These are phyloP conservation scores for Elaeis oleifera DNA, from an alignment of 202 grass and related monocot species.

Conservation along the genomic window DNA sequence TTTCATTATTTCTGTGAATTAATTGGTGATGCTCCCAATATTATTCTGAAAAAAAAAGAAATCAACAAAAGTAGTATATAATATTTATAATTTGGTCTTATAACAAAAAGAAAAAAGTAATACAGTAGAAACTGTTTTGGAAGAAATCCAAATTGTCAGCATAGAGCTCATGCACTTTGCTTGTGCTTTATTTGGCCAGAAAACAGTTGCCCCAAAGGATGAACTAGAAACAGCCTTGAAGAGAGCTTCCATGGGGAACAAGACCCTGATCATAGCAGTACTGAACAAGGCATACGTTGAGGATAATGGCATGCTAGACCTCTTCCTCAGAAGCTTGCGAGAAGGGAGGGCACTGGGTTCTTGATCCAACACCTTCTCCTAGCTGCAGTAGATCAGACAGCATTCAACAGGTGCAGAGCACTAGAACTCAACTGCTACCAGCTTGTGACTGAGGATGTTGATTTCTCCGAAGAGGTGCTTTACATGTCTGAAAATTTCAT, in stretches of 20 bases:
- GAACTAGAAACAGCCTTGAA: background rate
- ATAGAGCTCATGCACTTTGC: background rate
- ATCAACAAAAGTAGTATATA: too few relatives aligned
- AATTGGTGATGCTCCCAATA: too few relatives aligned
- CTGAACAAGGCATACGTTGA: slow-evolving; percentile 9
- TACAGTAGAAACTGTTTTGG: too few relatives aligned
- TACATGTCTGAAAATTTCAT: slow-evolving; percentile 11
- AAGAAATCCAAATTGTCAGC: too few relatives aligned
- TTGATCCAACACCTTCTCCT: slow-evolving; percentile 12
- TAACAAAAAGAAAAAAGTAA: too few relatives aligned
- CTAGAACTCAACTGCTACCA: slow-evolving; percentile 12
- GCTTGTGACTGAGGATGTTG: background rate
- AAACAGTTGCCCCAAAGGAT: background rate
- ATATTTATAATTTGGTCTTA: too few relatives aligned
- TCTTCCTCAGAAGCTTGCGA: background rate
- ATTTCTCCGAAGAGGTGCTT: slow-evolving; percentile 3
- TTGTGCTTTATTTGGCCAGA: background rate
- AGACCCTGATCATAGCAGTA: background rate
- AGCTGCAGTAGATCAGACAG: background rate
- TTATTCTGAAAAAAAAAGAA: too few relatives aligned
- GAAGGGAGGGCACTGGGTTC: slow-evolving; percentile 4
- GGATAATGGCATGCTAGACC: slow-evolving; percentile 5
- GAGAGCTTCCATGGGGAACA: slow-evolving; percentile 14
- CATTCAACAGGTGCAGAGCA: slow-evolving; percentile 2
- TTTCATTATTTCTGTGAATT: too few relatives aligned